Evolutionary conservation across 306 rosid genomes (phyloP), one percentile per base, ranked within the genome.

Genomic region (Cucumis hystrix): DNA sequence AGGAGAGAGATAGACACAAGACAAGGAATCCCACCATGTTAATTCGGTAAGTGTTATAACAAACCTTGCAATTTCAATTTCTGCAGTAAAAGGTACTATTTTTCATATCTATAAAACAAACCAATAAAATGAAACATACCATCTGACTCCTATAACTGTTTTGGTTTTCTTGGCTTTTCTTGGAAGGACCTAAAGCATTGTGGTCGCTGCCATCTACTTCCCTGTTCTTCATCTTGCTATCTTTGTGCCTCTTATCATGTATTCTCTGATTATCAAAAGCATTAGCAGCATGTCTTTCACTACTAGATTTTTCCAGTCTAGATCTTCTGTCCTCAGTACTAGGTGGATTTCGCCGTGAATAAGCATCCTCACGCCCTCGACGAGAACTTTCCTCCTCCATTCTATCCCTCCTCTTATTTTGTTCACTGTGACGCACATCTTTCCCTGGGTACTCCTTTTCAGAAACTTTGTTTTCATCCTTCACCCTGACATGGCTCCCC

Each of bases 361-460:
- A 83, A 56, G 80, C 75, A 85, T 95, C 96, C 66, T 88, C 93
- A 8, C 89, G 93, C 41, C 92, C 99, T 87, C 86, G 90, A 80
- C 86, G 91, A 68, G 83, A 79, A 84, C 84, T 86, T 80, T 81
- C 97, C 71, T 92, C 96, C 77, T 81, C 97, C 80, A 82, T 75
- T 81, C 89, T 86, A 77, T 89, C 98, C 85, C 91, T 89, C 78
- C 91, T 92, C 86, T 92, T 92, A 75, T 88, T 76, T 54, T 84
- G 96, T 79, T 92, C 99, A 77, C 80, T 74, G 76, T 88, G 97
- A 47, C 92, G 87, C 79, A 79, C 83, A 77, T 95, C 98, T 79
- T 88, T 91, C 49, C 81, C 80, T 69, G 84, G 93, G 82, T 84
- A 84, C 80, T 95, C 98, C 81, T 95, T 95, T 61, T 86, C 97